A percentile compares a stretch with the other conserved stretches of the same genome.
Conservation (phyloP, 345 rosid genomes). For the Linum trigynum region DNA sequence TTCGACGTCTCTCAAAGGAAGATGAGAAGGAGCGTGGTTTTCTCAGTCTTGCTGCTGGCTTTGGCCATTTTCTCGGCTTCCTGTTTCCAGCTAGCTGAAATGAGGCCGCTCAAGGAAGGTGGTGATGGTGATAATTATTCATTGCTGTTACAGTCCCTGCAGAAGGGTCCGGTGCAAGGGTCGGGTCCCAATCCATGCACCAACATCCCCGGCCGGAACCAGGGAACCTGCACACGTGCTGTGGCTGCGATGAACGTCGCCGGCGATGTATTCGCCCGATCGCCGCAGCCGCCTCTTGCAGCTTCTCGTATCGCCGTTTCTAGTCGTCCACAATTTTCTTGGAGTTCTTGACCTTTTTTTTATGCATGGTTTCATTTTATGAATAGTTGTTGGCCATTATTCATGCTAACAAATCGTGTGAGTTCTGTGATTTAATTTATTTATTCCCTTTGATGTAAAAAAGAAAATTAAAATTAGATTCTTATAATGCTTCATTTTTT, state of each 20-base stretch:
- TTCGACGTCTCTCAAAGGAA: too few species aligned
- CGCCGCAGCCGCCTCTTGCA: too few species aligned
- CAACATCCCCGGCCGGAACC: background rate
- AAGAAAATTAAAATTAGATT: too few species aligned
- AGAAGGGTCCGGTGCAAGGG: background rate
- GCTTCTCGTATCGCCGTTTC: too few species aligned
- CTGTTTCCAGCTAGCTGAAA: background rate
- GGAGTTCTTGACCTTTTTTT: too few species aligned
- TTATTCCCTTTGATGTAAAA: too few species aligned
- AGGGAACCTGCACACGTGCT: background rate
- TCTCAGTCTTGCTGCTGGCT: background rate
- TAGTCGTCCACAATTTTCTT: too few species aligned
- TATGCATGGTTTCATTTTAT: too few species aligned
- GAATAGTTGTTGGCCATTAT: too few species aligned
- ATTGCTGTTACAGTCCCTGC: background rate
- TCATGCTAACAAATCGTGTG: too few species aligned
- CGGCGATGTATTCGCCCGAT: background rate
- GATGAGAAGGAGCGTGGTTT: background rate
- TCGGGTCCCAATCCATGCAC: background rate
- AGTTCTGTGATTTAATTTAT: too few species aligned
- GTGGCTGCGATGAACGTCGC: background rate
- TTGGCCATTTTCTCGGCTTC: background rate
- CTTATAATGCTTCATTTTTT: too few species aligned
- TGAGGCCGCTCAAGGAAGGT: background rate
- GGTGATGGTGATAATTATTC: background rate